phyloP scores from a whole-genome alignment of 148 eudicot genomes.

The Vaccinium myrtillus region DNA sequence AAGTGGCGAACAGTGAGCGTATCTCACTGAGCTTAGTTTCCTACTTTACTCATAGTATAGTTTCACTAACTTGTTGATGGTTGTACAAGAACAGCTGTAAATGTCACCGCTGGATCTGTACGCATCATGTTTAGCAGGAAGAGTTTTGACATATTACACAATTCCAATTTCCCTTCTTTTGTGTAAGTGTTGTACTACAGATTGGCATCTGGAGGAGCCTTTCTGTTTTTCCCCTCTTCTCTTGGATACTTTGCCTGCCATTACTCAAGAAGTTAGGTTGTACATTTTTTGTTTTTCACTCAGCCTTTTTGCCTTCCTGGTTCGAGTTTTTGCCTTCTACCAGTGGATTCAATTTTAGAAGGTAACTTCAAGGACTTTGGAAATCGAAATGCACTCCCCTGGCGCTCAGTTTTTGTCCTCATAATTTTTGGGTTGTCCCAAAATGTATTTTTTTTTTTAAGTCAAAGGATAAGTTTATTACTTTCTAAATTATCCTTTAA shows the following conservation, averaged over 20 bases:
- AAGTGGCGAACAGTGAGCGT: not conserved
- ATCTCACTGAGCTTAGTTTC: not conserved
- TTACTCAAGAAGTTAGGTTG: no score
- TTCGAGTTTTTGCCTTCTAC: no score
- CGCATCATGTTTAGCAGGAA: not conserved
- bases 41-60: not conserved
- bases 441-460: not conserved
- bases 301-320: no score
- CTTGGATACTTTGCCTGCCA: no score
- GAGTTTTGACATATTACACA: not conserved
- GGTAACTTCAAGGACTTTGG: no score
- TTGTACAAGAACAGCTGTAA: not conserved
- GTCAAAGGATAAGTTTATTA: not conserved
- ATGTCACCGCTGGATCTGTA: not conserved
- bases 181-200: not conserved
- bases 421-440: not conserved
- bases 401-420: not conserved
- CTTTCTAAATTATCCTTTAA: not conserved
- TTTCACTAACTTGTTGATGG: not conserved
- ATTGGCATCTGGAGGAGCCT: not conserved
- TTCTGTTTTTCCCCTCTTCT: not conserved
- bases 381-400: no score
- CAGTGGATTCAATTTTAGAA: no score
- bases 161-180: not conserved
- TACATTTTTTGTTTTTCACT: no score